Base-by-base conservation (phyloP, 2,329 filamentous ascomycete genomes). In the Chlorencoelia australis region DNA sequence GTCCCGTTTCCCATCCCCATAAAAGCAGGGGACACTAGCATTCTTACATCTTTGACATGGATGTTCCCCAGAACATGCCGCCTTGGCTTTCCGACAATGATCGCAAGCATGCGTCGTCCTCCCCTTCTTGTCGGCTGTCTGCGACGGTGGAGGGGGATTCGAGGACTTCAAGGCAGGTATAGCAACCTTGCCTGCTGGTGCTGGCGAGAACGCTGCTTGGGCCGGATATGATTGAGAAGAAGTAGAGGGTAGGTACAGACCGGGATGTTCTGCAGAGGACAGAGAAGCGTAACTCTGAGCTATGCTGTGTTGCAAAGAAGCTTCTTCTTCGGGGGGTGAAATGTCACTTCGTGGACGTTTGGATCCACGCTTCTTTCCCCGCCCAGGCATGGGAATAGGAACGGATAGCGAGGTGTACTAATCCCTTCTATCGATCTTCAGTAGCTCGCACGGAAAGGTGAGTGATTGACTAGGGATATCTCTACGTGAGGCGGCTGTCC, bases 61-160 rank as follows among this genome's bases (percentile, higher is more conserved):
- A 7, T 45, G 33, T 1, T 30, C 45, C 1, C 60, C 60, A 0
- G 53, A 58, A 36, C 60, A 63, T 21, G 56, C 60, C 0, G 54
- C 49, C 35, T 63, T 63, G 9, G 54, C 50, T 22, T 40, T 44
- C 3, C 59, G 51, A 42, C 60, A 63, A n/a, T 45, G 34, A 3
- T 47, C 38, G 35, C 60, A 62, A 5, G 60, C 60, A 30, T 53
- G 51, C 21, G 44, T 41, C 7, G 47, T 53, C 17, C 49, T 40
- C 1, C 41, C 46, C 39, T 49, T 49, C 37, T 47, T 48, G 16
- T 47, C 47, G 15, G 21, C 17, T 15, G 14, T 39, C 33, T 28
- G 37, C 4, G 33, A 24, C 17, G 42, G 22, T 16, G 44, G 42
- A 3, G 35, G 7, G 9, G 17, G 19, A 16, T 40, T 30, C n/a